phyloP scores from a whole-genome alignment of 1,139 yeast genomes.

The Magnusiomyces ingens region DNA sequence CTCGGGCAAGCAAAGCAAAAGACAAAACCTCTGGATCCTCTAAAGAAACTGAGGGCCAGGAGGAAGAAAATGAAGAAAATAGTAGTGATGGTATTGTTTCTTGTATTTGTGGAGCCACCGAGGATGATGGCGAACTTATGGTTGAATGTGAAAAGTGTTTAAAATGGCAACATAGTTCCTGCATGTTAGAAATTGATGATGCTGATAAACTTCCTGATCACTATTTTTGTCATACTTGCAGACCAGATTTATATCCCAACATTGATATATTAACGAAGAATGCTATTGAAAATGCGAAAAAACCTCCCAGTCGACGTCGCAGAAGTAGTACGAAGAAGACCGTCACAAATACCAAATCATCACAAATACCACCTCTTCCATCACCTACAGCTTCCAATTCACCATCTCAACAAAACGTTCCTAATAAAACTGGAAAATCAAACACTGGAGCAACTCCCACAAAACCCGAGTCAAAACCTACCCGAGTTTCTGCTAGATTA shows the following conservation, averaged over 20 bases:
- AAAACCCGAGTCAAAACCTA: not conserved
- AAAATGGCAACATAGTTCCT: constrained; percentile 80
- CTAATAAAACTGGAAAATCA: no score
- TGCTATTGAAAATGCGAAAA: not conserved
- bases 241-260: constrained; percentile 36
- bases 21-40: not conserved
- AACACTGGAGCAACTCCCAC: not conserved
- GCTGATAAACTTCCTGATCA: constrained; percentile 39
- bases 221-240: constrained; percentile 48
- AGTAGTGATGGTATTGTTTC: constrained; percentile 31
- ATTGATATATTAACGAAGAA: constrained; percentile 16
- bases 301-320: not conserved
- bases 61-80: constrained; percentile 17
- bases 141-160: constrained; percentile 71
- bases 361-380: not conserved
- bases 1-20: not conserved
- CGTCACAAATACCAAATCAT: not conserved
- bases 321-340: not conserved
- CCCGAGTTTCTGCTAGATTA: constrained; percentile 2
- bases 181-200: constrained; percentile 52
- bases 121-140: constrained; percentile 59
- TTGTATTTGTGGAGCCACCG: constrained; percentile 61
- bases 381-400: no score
- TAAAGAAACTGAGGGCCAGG: constrained; percentile 1
- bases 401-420: no score